These are phyloP conservation scores for Huntiella savannae DNA, from an alignment of 2,329 filamentous ascomycete genomes.

Conservation along the genomic window DNA sequence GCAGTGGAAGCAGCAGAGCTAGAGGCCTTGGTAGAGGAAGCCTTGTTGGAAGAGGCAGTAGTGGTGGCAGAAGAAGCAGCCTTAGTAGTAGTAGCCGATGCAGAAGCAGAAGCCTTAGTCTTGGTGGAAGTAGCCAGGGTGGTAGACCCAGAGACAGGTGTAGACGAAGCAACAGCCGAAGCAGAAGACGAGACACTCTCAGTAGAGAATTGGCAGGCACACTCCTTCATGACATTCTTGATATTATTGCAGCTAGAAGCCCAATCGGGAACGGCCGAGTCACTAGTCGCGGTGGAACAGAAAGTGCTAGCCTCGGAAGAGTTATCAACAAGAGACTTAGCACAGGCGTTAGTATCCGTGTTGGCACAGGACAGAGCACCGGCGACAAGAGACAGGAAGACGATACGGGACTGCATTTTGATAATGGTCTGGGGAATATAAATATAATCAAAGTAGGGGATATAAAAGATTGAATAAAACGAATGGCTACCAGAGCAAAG, in stretches of 20 bases:
- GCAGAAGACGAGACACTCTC: conserved; percentile 6
- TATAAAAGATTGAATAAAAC: conserved; percentile 4
- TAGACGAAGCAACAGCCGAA: neutral
- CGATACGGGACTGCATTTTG: conserved; percentile 9
- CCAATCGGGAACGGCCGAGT: conserved; percentile 16
- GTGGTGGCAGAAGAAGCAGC: neutral
- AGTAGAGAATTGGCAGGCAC: conserved; percentile 16
- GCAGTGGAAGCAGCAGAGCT: neutral
- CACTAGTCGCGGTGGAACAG: conserved; percentile 15
- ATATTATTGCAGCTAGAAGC: conserved; percentile 17
- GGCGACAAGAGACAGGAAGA: conserved; percentile 7
- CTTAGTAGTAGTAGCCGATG: neutral
- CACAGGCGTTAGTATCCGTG: conserved; percentile 13
- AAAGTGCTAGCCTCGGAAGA: conserved; percentile 11
- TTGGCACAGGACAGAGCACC: conserved; percentile 8
- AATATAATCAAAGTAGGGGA: neutral
- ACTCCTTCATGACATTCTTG: conserved; percentile 18
- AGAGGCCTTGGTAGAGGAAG: neutral
- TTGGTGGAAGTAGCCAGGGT: neutral
- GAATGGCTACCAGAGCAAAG: conserved; percentile 10
- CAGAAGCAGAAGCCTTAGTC: neutral
- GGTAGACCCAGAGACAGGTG: neutral
- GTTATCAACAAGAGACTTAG: conserved; percentile 13
- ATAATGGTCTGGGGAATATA: neutral
- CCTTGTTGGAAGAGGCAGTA: neutral